Evolutionary conservation across 192 early-diverging fungal genomes (phyloP).

Genomic region (Geranomyces variabilis): DNA sequence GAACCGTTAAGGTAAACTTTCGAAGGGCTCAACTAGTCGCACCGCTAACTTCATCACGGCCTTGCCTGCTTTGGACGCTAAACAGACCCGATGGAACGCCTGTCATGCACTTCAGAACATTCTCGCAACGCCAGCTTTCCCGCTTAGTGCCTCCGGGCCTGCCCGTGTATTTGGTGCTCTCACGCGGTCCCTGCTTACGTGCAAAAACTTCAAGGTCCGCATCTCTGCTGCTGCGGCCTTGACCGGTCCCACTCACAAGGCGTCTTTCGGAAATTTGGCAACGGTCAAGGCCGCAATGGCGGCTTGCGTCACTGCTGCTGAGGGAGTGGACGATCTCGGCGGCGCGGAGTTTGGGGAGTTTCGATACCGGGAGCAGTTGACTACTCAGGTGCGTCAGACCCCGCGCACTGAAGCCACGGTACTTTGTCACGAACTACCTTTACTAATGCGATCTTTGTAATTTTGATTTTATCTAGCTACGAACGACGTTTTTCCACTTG

Average conservation of each 20-base stretch:
- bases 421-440: background rate
- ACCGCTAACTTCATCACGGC: background rate
- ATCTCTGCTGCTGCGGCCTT: conserved; percentile 64
- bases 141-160: conserved; percentile 44
- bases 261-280: conserved; percentile 11
- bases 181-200: conserved; percentile 49
- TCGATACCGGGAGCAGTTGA: conserved; percentile 39
- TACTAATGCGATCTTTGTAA: background rate
- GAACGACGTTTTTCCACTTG: background rate
- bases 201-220: conserved; percentile 79
- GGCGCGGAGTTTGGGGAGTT: conserved; percentile 46
- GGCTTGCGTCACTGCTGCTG: conserved; percentile 20
- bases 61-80: background rate
- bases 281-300: conserved; percentile 4
- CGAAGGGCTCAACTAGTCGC: too few species aligned
- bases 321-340: conserved; percentile 32
- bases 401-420: background rate
- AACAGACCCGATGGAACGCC: conserved; percentile 77
- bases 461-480: background rate
- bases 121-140: conserved; percentile 56
- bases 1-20: conserved; percentile 61
- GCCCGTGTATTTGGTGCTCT: conserved; percentile 58
- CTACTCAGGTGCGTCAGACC: conserved; percentile 32
- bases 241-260: background rate
- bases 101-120: conserved; percentile 72